These are phyloP conservation scores for Exophiala oligosperma DNA, from an alignment of 2,329 filamentous ascomycete genomes.

Conservation along the genomic window DNA sequence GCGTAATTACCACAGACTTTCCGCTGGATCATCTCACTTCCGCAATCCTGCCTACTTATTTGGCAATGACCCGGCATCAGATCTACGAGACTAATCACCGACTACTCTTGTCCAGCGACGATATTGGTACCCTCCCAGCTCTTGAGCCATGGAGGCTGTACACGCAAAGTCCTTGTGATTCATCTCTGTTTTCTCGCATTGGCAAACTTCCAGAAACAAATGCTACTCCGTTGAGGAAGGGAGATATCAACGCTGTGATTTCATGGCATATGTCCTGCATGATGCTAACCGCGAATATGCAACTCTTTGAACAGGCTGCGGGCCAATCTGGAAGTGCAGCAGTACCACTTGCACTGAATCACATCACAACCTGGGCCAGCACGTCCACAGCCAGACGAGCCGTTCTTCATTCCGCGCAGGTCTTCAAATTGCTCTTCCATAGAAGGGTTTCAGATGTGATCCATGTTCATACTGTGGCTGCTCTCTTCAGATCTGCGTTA, in stretches of 20 bases:
- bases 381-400: slow-evolving; percentile 51
- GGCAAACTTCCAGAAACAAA: not conserved
- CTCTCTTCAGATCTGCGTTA: slow-evolving; percentile 52
- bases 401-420: slow-evolving; percentile 53
- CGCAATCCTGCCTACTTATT: not conserved
- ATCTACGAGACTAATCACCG: not conserved
- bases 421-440: slow-evolving; percentile 51
- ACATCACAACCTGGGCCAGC: slow-evolving; percentile 51
- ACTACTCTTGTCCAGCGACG: not conserved
- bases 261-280: slow-evolving; percentile 1
- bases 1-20: not conserved
- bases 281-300: not conserved
- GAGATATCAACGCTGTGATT: not conserved
- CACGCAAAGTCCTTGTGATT: not conserved
- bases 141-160: not conserved
- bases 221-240: not conserved
- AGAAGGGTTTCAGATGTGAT: slow-evolving; percentile 53
- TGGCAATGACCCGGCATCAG: not conserved
- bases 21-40: not conserved
- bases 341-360: slow-evolving; percentile 38
- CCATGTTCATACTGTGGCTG: slow-evolving; percentile 50
- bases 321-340: not conserved
- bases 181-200: not conserved
- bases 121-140: not conserved
- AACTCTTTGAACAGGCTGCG: not conserved